Conservation (phyloP, 2,329 filamentous ascomycete genomes). For the Intubia oerlemansii region DNA sequence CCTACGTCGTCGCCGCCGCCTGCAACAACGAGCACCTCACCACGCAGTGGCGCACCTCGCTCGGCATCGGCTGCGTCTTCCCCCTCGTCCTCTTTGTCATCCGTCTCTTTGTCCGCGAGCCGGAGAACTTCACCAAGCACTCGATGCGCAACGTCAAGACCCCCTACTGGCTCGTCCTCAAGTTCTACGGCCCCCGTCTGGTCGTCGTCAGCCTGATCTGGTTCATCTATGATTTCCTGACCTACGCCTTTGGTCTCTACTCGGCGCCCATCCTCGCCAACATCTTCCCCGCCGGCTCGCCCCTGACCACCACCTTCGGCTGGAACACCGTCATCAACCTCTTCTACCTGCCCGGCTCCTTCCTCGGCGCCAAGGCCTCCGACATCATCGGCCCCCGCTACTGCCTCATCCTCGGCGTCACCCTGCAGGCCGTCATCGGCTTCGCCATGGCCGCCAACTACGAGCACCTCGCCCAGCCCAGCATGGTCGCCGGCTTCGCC, state of each 20-base stretch:
- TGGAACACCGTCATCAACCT: conserved; percentile 79
- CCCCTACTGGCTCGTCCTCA: conserved; percentile 31
- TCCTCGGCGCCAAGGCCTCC: conserved; percentile 53
- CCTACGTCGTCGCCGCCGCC: conserved; percentile 36
- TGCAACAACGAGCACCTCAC: conserved; percentile 39
- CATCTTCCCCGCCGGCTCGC: conserved; percentile 34
- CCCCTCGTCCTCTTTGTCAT: conserved; percentile 50
- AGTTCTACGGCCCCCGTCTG: conserved; percentile 57
- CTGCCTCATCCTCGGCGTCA: conserved; percentile 49
- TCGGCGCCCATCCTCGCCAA: conserved; percentile 51
- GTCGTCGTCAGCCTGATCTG: conserved; percentile 51
- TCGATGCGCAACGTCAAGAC: conserved; percentile 41
- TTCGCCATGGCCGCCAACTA: conserved; percentile 82
- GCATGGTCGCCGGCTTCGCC: conserved; percentile 53
- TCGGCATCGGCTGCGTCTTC: conserved; percentile 63
- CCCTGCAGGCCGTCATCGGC: conserved; percentile 53
- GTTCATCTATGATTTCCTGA: conserved; percentile 73
- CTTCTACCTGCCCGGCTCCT: conserved; percentile 71
- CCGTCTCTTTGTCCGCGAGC: conserved; percentile 54
- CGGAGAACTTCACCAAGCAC: conserved; percentile 53
- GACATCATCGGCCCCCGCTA: conserved; percentile 64
- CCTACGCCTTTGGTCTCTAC: conserved; percentile 75
- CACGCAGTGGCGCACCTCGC: conserved; percentile 61
- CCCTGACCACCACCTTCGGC: conserved; percentile 60
- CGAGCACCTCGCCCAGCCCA: conserved; percentile 38